These are phyloP conservation scores for Talaromyces proteolyticus DNA, from an alignment of 495 filamentous ascomycete genomes.

Conservation along the genomic window DNA sequence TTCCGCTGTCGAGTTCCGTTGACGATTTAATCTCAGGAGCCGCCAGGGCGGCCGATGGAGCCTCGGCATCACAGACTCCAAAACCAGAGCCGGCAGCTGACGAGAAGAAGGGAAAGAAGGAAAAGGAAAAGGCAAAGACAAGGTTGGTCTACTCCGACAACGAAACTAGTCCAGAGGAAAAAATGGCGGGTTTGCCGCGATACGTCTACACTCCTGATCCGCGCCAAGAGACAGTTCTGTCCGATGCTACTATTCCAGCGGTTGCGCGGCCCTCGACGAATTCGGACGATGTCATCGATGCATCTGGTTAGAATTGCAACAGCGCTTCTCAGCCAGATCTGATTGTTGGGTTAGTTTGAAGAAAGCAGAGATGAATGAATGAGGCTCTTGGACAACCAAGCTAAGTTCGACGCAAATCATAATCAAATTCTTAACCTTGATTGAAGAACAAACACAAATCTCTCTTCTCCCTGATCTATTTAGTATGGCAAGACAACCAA, in stretches of 20 bases:
- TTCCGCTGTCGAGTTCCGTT: slow-evolving; percentile 42
- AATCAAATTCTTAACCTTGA: slow-evolving; percentile 6
- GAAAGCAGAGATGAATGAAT: not conserved
- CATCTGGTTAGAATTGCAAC: slow-evolving; percentile 19
- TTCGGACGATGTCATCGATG: slow-evolving; percentile 30
- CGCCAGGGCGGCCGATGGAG: slow-evolving; percentile 38
- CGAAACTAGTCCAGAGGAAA: slow-evolving; percentile 79
- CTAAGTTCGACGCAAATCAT: slow-evolving; percentile 41
- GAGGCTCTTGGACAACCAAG: slow-evolving; percentile 14
- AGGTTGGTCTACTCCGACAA: slow-evolving; percentile 76
- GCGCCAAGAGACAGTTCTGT: slow-evolving; percentile 21
- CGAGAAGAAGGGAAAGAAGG: slow-evolving; percentile 57
- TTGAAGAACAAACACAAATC: slow-evolving; percentile 8
- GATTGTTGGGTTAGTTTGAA: not conserved
- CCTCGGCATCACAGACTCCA: slow-evolving; percentile 8
- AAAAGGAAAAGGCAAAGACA: slow-evolving; percentile 65
- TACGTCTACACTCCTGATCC: slow-evolving; percentile 63
- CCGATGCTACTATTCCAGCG: slow-evolving; percentile 29
- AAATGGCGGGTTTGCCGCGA: slow-evolving; percentile 70
- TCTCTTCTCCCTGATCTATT: slow-evolving; percentile 28
- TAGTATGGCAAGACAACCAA: slow-evolving; percentile 23
- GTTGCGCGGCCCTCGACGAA: slow-evolving; percentile 29
- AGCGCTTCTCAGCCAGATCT: not conserved
- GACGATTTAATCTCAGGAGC: slow-evolving; percentile 58
- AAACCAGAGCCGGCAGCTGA: slow-evolving; percentile 24